phyloP scores from a whole-genome alignment of 495 filamentous ascomycete species.

The Hypomontagnella submonticulosa region DNA sequence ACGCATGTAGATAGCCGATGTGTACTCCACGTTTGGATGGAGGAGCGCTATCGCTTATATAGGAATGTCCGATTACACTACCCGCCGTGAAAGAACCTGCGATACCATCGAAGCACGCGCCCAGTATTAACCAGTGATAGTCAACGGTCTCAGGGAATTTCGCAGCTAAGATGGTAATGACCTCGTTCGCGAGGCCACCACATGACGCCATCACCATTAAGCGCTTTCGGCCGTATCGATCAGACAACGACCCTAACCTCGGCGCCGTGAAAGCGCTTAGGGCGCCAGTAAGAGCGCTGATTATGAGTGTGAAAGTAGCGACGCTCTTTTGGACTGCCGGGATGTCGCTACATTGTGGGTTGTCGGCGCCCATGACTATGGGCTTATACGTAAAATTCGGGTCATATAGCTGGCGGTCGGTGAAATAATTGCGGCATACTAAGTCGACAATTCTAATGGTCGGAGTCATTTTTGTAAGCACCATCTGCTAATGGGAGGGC shows the following conservation, averaged over 20 bases:
- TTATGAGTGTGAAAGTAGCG: conserved; percentile 78
- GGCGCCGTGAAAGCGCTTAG: conserved; percentile 81
- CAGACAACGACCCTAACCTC: conserved; percentile 84
- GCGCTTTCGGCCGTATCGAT: conserved; percentile 82
- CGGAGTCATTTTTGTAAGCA: conserved; percentile 22
- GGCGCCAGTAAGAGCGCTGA: conserved; percentile 75
- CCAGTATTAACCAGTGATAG: conserved; percentile 78
- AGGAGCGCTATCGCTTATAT: conserved; percentile 87
- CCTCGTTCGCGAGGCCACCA: conserved; percentile 75
- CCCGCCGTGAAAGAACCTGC: conserved; percentile 86
- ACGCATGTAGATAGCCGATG: conserved; percentile 90
- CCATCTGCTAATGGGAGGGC: background rate
- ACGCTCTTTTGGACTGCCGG: conserved; percentile 78
- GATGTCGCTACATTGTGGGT: conserved; percentile 73
- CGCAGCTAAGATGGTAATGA: conserved; percentile 79
- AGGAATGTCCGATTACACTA: conserved; percentile 83
- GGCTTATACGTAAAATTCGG: conserved; percentile 71
- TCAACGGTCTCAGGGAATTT: conserved; percentile 75
- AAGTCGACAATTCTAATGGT: conserved; percentile 71
- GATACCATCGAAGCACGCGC: conserved; percentile 80
- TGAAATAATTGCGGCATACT: conserved; percentile 81
- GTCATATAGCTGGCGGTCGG: conserved; percentile 66
- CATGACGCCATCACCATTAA: conserved; percentile 74
- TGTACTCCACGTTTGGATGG: conserved; percentile 81
- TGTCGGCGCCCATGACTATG: conserved; percentile 71